Base-by-base conservation (phyloP, 75 land plant species). In the Cryptomeria japonica region DNA sequence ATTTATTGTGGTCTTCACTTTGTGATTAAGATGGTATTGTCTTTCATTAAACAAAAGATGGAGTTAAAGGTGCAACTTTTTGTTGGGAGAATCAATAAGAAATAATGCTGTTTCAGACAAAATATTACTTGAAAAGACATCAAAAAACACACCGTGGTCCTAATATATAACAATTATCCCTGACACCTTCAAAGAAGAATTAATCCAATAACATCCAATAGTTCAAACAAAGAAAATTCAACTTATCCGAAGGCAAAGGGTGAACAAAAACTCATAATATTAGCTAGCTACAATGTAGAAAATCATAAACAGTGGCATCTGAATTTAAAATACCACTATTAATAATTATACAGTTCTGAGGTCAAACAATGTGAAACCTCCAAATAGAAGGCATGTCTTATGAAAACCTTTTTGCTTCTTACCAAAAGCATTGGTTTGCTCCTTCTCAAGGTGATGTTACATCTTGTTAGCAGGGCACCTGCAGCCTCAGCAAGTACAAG, bases 361-460 rank as follows among this genome's bases (percentile, higher is more conserved):
- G 42, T 44, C 0, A 80, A 80, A 80, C 11, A 28, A 6, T 8
- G n/a, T 80, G 28, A 80, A 15, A 9, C 83, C 28, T 42, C 0
- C 28, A 80, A 28, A 41, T 41, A 28, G 18, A 37, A n/a, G 38
- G 9, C 28, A 86, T 15, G 16, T 84, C 44, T 36, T 44, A 11
- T 34, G 70, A 88, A 84, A 86, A 47, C 39, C 1, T 9, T 84
- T 28, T 32, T 77, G 83, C 97, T 82, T 11, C 84, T 91, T 90
- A 94, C 99, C 93, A 96, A 80, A 92, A 97, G 92, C 91, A 94
- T 90, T 77, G 93, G 70, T 86, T 90, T 94, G 91, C 93, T 94
- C 61, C 80, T 87, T 84, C 92, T 93, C 79, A 98, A 85, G 3
- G 97, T 95, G 86, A 53, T 83, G 38, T 87, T 92, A 90, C 99